Conservation (phyloP, 768 basidiomycete species). For the Tephrocybe sp. region DNA sequence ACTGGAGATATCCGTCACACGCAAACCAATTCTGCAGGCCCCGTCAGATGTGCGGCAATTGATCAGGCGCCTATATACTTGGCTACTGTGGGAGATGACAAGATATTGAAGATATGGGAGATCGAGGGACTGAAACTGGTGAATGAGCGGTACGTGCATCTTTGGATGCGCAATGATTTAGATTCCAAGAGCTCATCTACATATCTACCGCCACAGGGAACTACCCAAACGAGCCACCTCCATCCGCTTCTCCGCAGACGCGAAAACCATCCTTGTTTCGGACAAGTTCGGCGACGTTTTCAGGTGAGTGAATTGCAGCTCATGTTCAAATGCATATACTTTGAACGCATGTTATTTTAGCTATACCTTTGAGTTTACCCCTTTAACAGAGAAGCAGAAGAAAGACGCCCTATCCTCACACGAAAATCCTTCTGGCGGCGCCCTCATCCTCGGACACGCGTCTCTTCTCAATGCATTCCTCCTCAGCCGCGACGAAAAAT, state of each 20-base stretch:
- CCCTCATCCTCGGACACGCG: conserved; percentile 81
- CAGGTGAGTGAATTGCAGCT: conserved; percentile 42
- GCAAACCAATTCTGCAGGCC: conserved; percentile 48
- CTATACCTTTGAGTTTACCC: conserved; percentile 55
- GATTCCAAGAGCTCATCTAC: too few species aligned
- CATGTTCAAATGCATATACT: not conserved
- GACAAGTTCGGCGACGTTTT: conserved; percentile 98
- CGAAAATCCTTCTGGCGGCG: conserved; percentile 66
- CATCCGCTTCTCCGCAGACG: conserved; percentile 59
- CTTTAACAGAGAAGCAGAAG: conserved; percentile 28
- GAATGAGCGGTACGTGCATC: conserved; percentile 54
- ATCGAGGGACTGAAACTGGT: conserved; percentile 52
- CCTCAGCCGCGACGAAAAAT: conserved; percentile 63
- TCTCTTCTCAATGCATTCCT: conserved; percentile 78
- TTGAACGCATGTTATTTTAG: conserved; percentile 31
- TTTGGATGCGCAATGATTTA: not conserved
- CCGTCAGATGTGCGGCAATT: conserved; percentile 57
- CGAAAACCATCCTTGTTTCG: conserved; percentile 69
- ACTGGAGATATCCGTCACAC: conserved; percentile 51
- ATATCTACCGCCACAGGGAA: conserved; percentile 44
- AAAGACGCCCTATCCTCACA: conserved; percentile 51
- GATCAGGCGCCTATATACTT: conserved; percentile 45
- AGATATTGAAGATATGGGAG: conserved; percentile 74
- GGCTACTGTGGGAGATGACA: conserved; percentile 75
- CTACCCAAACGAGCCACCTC: conserved; percentile 81